A percentile compares a stretch with the other conserved stretches of the same genome.
Conservation (phyloP, 768 basidiomycete genomes). For the Udeniomyces megalosporus region DNA sequence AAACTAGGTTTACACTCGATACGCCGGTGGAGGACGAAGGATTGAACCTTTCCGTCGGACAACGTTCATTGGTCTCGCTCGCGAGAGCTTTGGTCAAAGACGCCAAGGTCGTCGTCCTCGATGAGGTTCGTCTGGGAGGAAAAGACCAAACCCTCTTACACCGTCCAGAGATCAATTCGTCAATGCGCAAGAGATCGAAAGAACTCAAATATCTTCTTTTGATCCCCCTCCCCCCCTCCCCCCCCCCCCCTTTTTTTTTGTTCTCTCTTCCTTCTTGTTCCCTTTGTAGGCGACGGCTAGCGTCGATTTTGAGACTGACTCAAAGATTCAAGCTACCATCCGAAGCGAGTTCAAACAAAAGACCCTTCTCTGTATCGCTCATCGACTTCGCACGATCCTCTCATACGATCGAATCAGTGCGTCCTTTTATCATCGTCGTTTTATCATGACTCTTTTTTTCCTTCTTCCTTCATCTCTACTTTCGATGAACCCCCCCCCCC, state of each 20-base stretch:
- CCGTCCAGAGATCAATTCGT: too few species aligned
- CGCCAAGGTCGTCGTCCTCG: constrained; percentile 33
- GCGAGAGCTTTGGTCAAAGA: constrained; percentile 80
- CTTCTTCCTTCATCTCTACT: too few species aligned
- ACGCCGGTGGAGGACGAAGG: constrained; percentile 75
- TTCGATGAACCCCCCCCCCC: not conserved
- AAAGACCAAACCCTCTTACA: too few species aligned
- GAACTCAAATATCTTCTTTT: too few species aligned
- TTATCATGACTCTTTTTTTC: too few species aligned
- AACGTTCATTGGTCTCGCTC: constrained; percentile 63
- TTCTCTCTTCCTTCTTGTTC: not conserved
- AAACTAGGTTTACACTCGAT: constrained; percentile 59
- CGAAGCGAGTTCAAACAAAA: constrained; percentile 67
- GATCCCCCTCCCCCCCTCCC: not conserved
- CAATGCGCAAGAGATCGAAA: too few species aligned
- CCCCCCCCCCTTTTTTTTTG: not conserved
- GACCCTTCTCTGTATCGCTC: constrained; percentile 76
- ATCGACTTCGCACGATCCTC: constrained; percentile 63
- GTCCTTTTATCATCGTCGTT: not conserved
- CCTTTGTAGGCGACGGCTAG: constrained; percentile 3
- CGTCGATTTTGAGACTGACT: constrained; percentile 33
- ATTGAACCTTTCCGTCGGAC: constrained; percentile 52
- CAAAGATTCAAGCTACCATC: constrained; percentile 71
- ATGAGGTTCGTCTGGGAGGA: not conserved
- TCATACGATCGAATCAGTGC: constrained; percentile 76